A percentile compares a stretch with the other conserved stretches of the same genome.
These are phyloP conservation scores for Umbilicus rupestris DNA, from an alignment of 164 flowering plant genomes.

Conservation along the genomic window DNA sequence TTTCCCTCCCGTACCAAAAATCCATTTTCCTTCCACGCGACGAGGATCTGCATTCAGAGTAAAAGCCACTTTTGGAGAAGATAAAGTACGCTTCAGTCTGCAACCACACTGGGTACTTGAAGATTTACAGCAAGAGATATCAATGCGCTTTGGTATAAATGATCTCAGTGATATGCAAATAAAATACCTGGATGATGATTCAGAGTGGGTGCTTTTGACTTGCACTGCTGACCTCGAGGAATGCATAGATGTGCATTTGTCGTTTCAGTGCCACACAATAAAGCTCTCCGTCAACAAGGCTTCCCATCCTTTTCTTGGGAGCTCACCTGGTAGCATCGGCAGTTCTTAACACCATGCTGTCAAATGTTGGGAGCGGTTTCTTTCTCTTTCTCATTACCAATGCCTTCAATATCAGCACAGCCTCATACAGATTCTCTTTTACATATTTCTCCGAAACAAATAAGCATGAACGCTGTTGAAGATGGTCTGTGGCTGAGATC, in stretches of 20 bases:
- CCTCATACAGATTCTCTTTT: neutral
- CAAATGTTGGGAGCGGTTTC: neutral
- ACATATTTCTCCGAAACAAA: neutral
- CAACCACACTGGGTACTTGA: conserved; percentile 36
- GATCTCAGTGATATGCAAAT: conserved; percentile 34
- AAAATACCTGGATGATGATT: conserved; percentile 79
- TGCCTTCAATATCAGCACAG: neutral
- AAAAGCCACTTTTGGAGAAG: conserved; percentile 59
- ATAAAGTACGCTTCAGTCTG: conserved; percentile 60
- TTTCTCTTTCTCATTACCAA: neutral
- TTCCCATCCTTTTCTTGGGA: conserved; percentile 17
- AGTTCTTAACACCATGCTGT: conserved; percentile 12
- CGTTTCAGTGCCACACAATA: conserved; percentile 34
- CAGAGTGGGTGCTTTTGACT: conserved; percentile 75
- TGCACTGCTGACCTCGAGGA: conserved; percentile 84
- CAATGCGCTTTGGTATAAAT: conserved; percentile 44
- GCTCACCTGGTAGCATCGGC: conserved; percentile 25
- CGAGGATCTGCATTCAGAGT: conserved; percentile 25
- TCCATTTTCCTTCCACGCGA: conserved; percentile 7
- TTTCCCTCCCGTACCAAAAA: conserved; percentile 23
- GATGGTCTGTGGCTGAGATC: neutral
- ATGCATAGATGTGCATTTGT: conserved; percentile 48
- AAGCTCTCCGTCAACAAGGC: conserved; percentile 33
- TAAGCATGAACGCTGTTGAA: neutral
- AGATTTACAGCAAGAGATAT: conserved; percentile 52